These are phyloP conservation scores for Myxozyma mucilagina DNA, from an alignment of 805 yeast genomes.

Conservation along the genomic window DNA sequence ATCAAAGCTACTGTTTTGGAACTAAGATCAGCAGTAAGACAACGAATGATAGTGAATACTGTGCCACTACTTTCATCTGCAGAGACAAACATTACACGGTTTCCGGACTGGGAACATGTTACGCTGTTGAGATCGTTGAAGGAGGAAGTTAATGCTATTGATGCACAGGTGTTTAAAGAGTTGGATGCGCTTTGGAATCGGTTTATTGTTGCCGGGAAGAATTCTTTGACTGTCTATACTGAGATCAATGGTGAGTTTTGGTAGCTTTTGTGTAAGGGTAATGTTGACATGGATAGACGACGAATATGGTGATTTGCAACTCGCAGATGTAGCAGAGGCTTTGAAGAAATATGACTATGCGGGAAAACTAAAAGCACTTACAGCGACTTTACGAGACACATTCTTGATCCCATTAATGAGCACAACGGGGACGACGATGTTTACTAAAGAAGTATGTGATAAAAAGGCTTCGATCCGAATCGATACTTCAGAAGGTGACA, in stretches of 20 bases:
- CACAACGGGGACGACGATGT: neutral
- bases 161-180: constrained; percentile 16
- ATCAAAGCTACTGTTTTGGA: constrained; percentile 27
- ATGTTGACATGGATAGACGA: neutral
- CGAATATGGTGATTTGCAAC: neutral
- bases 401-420: constrained; percentile 7
- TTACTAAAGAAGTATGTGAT: neutral
- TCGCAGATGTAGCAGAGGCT: constrained; percentile 19
- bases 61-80: constrained; percentile 24
- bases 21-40: constrained; percentile 19
- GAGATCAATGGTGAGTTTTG: neutral
- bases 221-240: constrained; percentile 1
- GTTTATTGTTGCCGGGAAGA: neutral
- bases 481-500: neutral
- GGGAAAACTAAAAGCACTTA: constrained; percentile 22
- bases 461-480: neutral
- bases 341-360: constrained; percentile 18
- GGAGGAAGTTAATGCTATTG: constrained; percentile 26
- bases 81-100: constrained; percentile 19
- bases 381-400: neutral
- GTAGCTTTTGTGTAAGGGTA: neutral
- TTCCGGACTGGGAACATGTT: constrained; percentile 27
- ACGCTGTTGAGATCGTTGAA: constrained; percentile 18
- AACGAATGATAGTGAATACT: constrained; percentile 13
- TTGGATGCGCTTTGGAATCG: constrained; percentile 22